A percentile compares a stretch with the other conserved stretches of the same genome.
These are phyloP conservation scores for Teratosphaeria gauchensis DNA, from an alignment of 2,329 filamentous ascomycete species.

Conservation along the genomic window DNA sequence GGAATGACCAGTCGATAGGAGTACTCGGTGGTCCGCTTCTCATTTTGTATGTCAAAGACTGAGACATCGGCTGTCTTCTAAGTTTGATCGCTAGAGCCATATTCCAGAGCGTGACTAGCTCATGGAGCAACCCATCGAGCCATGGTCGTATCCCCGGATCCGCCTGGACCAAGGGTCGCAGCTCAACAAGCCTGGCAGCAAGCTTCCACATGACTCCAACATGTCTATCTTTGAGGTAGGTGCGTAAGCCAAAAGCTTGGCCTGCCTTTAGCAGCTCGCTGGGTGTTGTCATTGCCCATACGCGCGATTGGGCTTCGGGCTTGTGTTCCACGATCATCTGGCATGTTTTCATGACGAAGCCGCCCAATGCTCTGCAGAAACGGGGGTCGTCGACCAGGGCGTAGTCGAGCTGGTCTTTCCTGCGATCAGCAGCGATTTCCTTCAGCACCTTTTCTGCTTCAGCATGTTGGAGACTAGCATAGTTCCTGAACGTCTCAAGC, in stretches of 20 bases:
- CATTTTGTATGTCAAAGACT: not conserved
- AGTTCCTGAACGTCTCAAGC: not conserved
- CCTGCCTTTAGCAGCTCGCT: not conserved
- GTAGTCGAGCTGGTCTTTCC: not conserved
- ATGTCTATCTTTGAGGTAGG: not conserved
- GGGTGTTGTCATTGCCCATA: not conserved
- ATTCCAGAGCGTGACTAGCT: conserved; percentile 8
- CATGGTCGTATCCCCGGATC: not conserved
- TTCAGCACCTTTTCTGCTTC: conserved; percentile 1
- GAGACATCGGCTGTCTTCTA: not conserved
- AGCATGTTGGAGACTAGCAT: not conserved
- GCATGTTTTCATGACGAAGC: not conserved
- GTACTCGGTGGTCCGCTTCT: not conserved
- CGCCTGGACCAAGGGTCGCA: not conserved
- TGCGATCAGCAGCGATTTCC: not conserved
- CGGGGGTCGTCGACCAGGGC: not conserved
- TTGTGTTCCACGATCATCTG: not conserved
- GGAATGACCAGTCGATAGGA: conserved; percentile 6
- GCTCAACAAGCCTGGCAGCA: not conserved
- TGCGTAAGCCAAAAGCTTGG: not conserved
- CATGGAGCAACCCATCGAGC: not conserved
- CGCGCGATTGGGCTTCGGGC: not conserved
- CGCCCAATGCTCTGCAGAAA: not conserved
- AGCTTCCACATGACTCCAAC: not conserved
- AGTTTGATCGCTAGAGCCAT: conserved; percentile 2